phyloP scores from a whole-genome alignment of 345 rosid species.

The Lepidium sativum region DNA sequence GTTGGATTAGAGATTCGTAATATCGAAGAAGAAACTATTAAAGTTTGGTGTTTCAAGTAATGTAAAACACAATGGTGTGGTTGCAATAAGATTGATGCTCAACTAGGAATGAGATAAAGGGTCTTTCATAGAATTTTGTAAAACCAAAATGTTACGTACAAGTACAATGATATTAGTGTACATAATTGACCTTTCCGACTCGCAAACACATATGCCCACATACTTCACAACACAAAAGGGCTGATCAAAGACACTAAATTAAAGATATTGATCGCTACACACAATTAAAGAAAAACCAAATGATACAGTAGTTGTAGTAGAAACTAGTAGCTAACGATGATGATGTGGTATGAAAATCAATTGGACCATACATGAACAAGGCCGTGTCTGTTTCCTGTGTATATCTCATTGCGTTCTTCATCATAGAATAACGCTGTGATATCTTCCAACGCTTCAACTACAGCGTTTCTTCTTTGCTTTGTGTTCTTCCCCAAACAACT shows the following conservation, averaged over 20 bases:
- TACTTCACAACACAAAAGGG: slow-evolving; percentile 7
- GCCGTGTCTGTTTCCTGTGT: slow-evolving; percentile 78
- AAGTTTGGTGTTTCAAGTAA: neutral
- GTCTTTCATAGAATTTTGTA: neutral
- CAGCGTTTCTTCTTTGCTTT: slow-evolving; percentile 47
- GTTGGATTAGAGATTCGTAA: neutral
- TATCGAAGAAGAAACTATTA: neutral
- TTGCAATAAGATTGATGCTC: neutral
- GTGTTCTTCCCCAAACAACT: slow-evolving; percentile 21
- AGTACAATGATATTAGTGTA: slow-evolving; percentile 17
- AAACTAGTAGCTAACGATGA: slow-evolving; percentile 8
- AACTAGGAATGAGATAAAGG: neutral
- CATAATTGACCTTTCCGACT: slow-evolving; percentile 9
- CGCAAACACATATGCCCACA: slow-evolving; percentile 21
- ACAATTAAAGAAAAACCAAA: slow-evolving; percentile 16
- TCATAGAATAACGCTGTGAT: slow-evolving; percentile 88
- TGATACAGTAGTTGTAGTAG: slow-evolving; percentile 1
- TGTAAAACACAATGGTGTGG: neutral
- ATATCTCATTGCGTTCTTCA: slow-evolving; percentile 90
- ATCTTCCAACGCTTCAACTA: slow-evolving; percentile 76
- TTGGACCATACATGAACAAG: slow-evolving; percentile 91
- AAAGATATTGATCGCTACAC: slow-evolving; percentile 21
- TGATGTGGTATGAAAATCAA: slow-evolving; percentile 40
- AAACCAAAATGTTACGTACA: slow-evolving; percentile 27
- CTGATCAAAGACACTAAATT: slow-evolving; percentile 17